Conservation (phyloP, 2,329 filamentous ascomycete species). For the Aspergillus aculeatus region DNA sequence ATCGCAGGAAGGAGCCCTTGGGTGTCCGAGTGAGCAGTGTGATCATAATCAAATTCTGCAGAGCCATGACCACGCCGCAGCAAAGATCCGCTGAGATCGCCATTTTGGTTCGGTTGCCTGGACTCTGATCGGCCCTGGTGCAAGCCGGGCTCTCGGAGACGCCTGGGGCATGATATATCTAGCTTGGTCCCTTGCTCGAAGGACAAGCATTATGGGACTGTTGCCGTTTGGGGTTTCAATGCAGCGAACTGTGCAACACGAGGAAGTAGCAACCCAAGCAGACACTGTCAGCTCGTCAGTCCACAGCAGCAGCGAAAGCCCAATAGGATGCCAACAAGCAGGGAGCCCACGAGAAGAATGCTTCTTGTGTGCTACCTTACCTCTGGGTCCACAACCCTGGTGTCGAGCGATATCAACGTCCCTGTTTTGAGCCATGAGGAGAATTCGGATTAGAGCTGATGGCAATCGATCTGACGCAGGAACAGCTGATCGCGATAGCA, state of each 20-base stretch:
- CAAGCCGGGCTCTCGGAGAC: not conserved
- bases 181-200: not conserved
- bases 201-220: not conserved
- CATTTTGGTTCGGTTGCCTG: not conserved
- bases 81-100: not conserved
- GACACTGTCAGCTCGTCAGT: not conserved
- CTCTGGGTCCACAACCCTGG: not conserved
- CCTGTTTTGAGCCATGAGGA: not conserved
- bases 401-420: not conserved
- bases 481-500: not conserved
- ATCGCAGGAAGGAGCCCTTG: conserved; percentile 1
- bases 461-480: not conserved
- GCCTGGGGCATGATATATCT: not conserved
- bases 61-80: not conserved
- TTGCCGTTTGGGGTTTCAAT: not conserved
- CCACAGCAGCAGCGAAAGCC: not conserved
- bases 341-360: not conserved
- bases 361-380: not conserved
- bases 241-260: not conserved
- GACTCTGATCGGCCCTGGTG: not conserved
- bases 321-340: not conserved
- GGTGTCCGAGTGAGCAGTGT: not conserved
- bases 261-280: not conserved
- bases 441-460: not conserved
- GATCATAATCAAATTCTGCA: not conserved